Percentiles rank a stretch among this genome's conserved stretches.
Conservation (phyloP, 2,329 filamentous ascomycete genomes). For the Colletotrichum sp. region DNA sequence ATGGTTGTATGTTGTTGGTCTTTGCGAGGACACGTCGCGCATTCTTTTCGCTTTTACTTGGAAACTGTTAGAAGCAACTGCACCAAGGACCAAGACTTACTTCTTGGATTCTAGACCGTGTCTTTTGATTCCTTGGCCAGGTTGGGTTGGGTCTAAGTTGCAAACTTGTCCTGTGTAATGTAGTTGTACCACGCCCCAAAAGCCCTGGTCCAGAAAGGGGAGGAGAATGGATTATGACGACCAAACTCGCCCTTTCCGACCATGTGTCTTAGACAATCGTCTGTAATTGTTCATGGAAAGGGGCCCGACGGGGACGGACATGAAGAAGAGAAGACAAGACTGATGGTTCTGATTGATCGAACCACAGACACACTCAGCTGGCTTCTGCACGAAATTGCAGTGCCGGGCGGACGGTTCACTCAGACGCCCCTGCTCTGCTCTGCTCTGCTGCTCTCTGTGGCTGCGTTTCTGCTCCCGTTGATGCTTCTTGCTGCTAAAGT, state of each 20-base stretch:
- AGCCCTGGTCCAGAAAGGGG: not conserved
- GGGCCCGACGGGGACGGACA: not conserved
- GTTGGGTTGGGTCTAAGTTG: not conserved
- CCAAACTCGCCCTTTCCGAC: not conserved
- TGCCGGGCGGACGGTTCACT: not conserved
- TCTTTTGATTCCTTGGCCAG: not conserved
- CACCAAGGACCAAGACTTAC: not conserved
- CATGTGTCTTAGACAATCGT: not conserved
- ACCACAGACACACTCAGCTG: not conserved
- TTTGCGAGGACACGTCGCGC: not conserved
- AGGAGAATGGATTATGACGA: not conserved
- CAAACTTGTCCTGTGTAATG: not conserved
- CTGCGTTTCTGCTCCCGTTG: not conserved
- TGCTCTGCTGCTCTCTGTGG: not conserved
- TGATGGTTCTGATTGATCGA: not conserved
- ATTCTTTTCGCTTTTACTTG: not conserved
- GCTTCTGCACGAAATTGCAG: not conserved
- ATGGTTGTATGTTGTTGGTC: not conserved
- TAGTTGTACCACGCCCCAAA: not conserved
- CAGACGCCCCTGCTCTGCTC: not conserved
- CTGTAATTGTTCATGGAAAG: not conserved
- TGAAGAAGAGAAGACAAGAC: not conserved
- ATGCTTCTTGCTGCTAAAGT: not conserved
- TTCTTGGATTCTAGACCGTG: not conserved
- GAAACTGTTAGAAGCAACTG: not conserved